A percentile compares a stretch with the other conserved stretches of the same genome.
phyloP scores from a whole-genome alignment of 208 protist genomes.

The Histomonas meleagridis region DNA sequence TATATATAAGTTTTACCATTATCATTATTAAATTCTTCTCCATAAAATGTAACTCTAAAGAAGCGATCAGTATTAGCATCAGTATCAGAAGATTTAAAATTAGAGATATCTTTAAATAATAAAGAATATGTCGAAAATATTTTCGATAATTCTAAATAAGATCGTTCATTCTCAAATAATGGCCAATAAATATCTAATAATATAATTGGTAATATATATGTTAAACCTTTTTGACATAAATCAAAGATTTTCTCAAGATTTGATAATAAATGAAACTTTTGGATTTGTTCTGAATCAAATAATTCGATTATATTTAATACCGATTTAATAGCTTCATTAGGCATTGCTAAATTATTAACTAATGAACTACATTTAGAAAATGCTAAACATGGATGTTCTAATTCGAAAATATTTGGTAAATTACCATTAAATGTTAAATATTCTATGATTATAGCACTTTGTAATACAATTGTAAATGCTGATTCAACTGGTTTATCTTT shows the following conservation, averaged over 20 bases:
- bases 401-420: not conserved
- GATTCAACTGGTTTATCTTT: not conserved
- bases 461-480: not conserved
- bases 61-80: not conserved
- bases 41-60: not conserved
- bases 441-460: not conserved
- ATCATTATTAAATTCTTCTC: not conserved
- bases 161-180: not conserved
- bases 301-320: not conserved
- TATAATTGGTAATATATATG: no score
- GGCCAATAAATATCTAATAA: not conserved
- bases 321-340: not conserved
- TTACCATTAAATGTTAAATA: not conserved
- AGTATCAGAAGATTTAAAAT: not conserved
- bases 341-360: not conserved
- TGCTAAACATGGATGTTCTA: not conserved
- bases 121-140: not conserved
- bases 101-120: not conserved
- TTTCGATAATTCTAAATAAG: not conserved
- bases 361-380: not conserved
- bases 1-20: constrained; percentile 2
- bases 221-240: not conserved
- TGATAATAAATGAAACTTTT: not conserved
- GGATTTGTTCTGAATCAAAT: not conserved
- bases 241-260: not conserved